These are phyloP conservation scores for Boeremia exigua DNA, from an alignment of 2,329 filamentous ascomycete genomes.

Conservation along the genomic window DNA sequence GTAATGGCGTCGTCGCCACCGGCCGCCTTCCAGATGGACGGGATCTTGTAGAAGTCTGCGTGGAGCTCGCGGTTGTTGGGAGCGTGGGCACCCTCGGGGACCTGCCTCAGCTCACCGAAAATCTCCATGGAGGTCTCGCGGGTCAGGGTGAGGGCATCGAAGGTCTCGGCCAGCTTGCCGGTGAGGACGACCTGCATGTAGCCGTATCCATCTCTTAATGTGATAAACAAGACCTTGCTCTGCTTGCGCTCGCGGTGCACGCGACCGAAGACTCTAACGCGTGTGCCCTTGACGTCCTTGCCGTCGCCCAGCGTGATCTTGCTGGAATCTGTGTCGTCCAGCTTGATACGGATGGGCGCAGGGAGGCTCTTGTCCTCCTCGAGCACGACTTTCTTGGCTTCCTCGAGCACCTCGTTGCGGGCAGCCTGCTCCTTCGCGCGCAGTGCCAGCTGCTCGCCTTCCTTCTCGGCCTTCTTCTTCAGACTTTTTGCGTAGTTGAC, in stretches of 20 bases:
- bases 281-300: constrained; percentile 66
- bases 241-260: constrained; percentile 83
- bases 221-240: constrained; percentile 86
- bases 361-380: constrained; percentile 76
- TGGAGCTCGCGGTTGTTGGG: constrained; percentile 87
- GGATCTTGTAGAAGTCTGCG: constrained; percentile 85
- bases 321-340: constrained; percentile 70
- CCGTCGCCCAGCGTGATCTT: constrained; percentile 61
- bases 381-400: constrained; percentile 78
- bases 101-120: constrained; percentile 80
- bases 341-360: constrained; percentile 74
- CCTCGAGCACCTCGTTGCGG: constrained; percentile 74
- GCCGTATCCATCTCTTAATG: constrained; percentile 83
- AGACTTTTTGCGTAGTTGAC: constrained; percentile 74
- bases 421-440: constrained; percentile 76
- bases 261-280: constrained; percentile 80
- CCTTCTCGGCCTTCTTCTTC: constrained; percentile 85
- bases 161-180: constrained; percentile 86
- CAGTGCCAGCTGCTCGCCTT: constrained; percentile 72
- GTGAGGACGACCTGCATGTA: constrained; percentile 84
- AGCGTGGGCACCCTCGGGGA: constrained; percentile 78
- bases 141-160: constrained; percentile 84
- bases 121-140: constrained; percentile 87
- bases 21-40: constrained; percentile 70
- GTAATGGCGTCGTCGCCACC: constrained; percentile 91